Percentiles rank a stretch among this genome's conserved stretches.
These are phyloP conservation scores for Pseudotulostoma volvatum DNA, from an alignment of 495 filamentous ascomycete genomes.

Conservation along the genomic window DNA sequence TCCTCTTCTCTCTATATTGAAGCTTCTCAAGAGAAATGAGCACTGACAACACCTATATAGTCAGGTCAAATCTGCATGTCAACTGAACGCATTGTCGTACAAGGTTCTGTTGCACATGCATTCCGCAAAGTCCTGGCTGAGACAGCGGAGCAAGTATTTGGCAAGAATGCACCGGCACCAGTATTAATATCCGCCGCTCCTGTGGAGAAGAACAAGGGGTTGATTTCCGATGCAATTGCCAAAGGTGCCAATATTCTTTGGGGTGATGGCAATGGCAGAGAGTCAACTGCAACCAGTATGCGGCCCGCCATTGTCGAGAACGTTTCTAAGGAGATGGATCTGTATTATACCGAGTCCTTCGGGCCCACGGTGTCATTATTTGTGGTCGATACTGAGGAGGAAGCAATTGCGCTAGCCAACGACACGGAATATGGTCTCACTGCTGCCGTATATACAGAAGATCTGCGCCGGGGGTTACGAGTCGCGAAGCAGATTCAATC, in stretches of 20 bases:
- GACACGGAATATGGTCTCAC: constrained; percentile 37
- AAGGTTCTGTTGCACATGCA: constrained; percentile 44
- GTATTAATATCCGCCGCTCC: constrained; percentile 43
- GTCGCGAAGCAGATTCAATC: constrained; percentile 33
- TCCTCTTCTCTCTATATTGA: background rate
- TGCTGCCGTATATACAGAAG: constrained; percentile 30
- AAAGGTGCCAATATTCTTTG: constrained; percentile 54
- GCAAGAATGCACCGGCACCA: constrained; percentile 31
- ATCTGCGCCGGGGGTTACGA: constrained; percentile 30
- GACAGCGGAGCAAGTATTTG: constrained; percentile 30
- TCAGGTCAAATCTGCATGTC: constrained; percentile 85
- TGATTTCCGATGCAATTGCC: constrained; percentile 47
- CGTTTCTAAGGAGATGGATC: constrained; percentile 66
- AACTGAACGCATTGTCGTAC: constrained; percentile 76
- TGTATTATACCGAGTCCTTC: constrained; percentile 70
- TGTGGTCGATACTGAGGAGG: constrained; percentile 30
- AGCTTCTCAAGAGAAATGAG: background rate
- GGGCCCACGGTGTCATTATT: constrained; percentile 55
- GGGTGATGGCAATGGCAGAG: constrained; percentile 35
- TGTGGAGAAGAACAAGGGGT: constrained; percentile 49
- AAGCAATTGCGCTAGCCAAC: constrained; percentile 32
- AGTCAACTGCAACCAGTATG: constrained; percentile 38
- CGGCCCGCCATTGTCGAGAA: constrained; percentile 52
- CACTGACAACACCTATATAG: constrained; percentile 1
- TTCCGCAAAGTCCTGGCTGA: constrained; percentile 45